A percentile compares a stretch with the other conserved stretches of the same genome.
Evolutionary conservation across 2,329 filamentous ascomycete species (phyloP).

Genomic region (Fusarium coicis): DNA sequence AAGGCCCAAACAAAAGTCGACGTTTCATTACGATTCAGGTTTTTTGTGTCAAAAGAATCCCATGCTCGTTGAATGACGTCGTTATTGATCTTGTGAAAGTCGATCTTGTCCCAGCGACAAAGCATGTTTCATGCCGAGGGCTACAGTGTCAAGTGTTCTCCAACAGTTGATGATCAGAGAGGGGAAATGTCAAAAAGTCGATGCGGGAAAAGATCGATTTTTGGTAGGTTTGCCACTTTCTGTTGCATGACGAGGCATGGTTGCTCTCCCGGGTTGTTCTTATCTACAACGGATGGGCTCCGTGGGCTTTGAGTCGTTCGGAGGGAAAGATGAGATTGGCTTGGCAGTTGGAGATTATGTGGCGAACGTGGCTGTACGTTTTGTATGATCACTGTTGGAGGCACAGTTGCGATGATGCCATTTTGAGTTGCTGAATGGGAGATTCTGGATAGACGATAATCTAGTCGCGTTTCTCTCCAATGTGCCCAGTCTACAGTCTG

Average conservation of each 20-base stretch:
- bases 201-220: not conserved
- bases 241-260: not conserved
- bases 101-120: conserved; percentile 4
- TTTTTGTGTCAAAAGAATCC: not conserved
- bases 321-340: not conserved
- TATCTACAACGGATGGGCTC: not conserved
- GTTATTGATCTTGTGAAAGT: not conserved
- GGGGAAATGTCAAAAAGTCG: not conserved
- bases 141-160: not conserved
- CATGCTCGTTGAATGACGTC: conserved; percentile 23
- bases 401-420: not conserved
- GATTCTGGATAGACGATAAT: accelerated
- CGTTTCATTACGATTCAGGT: conserved; percentile 15
- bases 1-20: not conserved
- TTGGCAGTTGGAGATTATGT: not conserved
- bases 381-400: not conserved
- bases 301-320: not conserved
- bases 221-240: conserved; percentile 4
- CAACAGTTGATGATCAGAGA: not conserved
- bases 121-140: not conserved
- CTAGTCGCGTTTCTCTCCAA: too few species aligned
- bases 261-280: conserved; percentile 11
- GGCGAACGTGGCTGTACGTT: not conserved
- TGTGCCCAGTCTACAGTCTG: too few species aligned
- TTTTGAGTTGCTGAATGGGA: not conserved